Evolutionary conservation across 2,329 filamentous ascomycete genomes (phyloP).

Genomic region (Aureobasidium sp.): DNA sequence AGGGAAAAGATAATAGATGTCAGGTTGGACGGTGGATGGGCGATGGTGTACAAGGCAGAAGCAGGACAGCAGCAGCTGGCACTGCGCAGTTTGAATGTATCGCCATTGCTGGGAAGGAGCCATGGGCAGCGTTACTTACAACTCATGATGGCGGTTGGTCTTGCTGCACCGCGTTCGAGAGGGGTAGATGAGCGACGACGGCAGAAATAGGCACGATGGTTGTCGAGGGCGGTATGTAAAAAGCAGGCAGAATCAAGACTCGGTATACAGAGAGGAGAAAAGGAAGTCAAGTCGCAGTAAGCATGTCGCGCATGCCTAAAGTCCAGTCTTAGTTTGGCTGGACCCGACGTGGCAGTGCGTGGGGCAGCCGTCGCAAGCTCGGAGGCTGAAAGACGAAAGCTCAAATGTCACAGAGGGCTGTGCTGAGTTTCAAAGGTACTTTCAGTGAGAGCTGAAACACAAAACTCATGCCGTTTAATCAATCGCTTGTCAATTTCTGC

Average conservation of each 20-base stretch:
- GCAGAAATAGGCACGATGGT: background rate
- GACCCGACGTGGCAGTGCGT: constrained; percentile 8
- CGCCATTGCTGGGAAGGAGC: background rate
- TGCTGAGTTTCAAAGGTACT: constrained; percentile 7
- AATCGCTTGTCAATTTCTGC: background rate
- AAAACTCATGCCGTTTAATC: background rate
- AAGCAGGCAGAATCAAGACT: background rate
- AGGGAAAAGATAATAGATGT: background rate
- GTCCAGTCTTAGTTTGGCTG: background rate
- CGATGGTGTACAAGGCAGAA: background rate
- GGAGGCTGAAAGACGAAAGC: background rate
- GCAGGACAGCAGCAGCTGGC: background rate
- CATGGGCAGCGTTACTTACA: constrained; percentile 2
- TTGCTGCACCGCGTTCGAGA: background rate
- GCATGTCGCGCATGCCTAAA: background rate
- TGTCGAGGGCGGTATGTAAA: no score
- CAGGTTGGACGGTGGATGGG: background rate
- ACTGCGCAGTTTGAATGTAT: background rate
- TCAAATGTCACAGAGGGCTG: background rate
- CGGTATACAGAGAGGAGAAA: background rate
- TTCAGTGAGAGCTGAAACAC: background rate
- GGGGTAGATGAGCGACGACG: background rate
- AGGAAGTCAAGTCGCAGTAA: background rate
- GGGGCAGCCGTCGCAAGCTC: no score
- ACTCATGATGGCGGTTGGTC: constrained; percentile 3